These are phyloP conservation scores for Tympanopsis confertula DNA, from an alignment of 2,329 filamentous ascomycete genomes.

Conservation along the genomic window DNA sequence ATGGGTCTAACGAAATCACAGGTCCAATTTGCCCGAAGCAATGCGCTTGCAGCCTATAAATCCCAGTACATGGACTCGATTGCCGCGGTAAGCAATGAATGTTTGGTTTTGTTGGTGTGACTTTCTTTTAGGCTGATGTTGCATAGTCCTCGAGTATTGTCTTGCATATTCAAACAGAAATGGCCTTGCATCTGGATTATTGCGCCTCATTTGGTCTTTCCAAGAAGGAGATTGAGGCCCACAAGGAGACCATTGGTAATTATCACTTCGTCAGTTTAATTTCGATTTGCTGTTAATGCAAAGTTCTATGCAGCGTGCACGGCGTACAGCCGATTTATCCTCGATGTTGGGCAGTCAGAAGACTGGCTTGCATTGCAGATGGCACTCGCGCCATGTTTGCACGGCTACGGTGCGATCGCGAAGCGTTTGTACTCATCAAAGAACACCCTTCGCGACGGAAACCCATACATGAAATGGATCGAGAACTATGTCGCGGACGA, in stretches of 20 bases:
- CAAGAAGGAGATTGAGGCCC: conserved; percentile 57
- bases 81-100: conserved; percentile 39
- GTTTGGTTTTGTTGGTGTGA: background rate
- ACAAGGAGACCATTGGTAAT: conserved; percentile 64
- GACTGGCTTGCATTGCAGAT: conserved; percentile 83
- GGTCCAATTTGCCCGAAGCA: conserved; percentile 75
- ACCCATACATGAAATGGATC: conserved; percentile 83
- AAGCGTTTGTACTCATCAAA: conserved; percentile 48
- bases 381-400: conserved; percentile 71
- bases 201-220: conserved; percentile 72
- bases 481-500: conserved; percentile 76
- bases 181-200: conserved; percentile 70
- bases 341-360: conserved; percentile 77
- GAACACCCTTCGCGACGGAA: conserved; percentile 35
- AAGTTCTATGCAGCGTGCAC: conserved; percentile 22
- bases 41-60: conserved; percentile 78
- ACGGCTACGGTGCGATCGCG: conserved; percentile 80
- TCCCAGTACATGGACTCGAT: conserved; percentile 64
- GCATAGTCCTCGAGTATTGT: conserved; percentile 57
- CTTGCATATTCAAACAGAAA: conserved; percentile 66
- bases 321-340: conserved; percentile 53
- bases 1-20: background rate
- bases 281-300: conserved; percentile 1
- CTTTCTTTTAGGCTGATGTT: conserved; percentile 1
- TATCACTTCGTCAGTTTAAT: background rate